phyloP scores from a whole-genome alignment of 140 eudicot genomes.

The Cichorium intybus region DNA sequence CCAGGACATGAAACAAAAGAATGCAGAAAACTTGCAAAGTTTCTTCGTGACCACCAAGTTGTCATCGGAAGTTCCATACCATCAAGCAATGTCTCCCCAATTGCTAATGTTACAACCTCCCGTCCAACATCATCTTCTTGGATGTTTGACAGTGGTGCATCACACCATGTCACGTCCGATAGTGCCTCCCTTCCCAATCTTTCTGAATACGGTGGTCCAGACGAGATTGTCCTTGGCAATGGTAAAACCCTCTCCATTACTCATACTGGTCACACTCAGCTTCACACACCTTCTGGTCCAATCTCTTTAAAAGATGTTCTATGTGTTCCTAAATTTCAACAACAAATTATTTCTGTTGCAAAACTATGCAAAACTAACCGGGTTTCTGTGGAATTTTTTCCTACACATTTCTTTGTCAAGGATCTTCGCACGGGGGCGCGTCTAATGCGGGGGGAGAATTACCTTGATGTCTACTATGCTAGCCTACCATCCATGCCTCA shows the following conservation, averaged over 20 bases:
- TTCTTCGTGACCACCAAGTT: background rate
- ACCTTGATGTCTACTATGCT: too few relatives aligned
- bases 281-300: background rate
- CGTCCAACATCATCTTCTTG: background rate
- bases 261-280: background rate
- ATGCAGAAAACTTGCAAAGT: background rate
- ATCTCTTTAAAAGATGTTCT: background rate
- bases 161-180: background rate
- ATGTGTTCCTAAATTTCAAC: background rate
- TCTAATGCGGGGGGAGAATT: too few relatives aligned
- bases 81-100: background rate
- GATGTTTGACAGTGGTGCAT: too few relatives aligned
- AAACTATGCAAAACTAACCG: too few relatives aligned
- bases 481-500: background rate
- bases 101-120: background rate
- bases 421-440: too few relatives aligned
- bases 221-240: background rate
- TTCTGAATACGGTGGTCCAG: background rate
- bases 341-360: background rate
- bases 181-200: background rate
- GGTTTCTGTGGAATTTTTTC: too few relatives aligned
- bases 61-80: background rate
- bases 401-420: too few relatives aligned
- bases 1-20: background rate
- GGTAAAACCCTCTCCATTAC: constrained; percentile 1